Base-by-base conservation (phyloP, 148 eudicot species). In the Heliosperma pusillum region DNA sequence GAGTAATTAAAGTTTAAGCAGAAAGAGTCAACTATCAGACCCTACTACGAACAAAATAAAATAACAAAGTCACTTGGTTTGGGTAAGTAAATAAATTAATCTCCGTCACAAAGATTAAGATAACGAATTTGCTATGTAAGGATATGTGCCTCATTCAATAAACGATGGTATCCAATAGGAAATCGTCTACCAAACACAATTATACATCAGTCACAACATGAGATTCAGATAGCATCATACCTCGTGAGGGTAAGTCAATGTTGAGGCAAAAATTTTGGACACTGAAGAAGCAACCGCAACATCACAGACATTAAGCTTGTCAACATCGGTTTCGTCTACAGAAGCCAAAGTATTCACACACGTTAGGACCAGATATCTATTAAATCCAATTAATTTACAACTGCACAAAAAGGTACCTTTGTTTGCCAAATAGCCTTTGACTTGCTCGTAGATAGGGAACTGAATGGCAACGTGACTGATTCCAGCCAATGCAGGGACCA, bases 211-310 rank as follows among this genome's bases (percentile, higher is more conserved):
- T 10, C 11, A 15, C n/a, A 40, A 59, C 33, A 66, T 16, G 3
- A 30, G 21, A 1, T 42, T 29, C 15, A 25, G 42, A 76, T 21
- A 33, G 45, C 65, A 71, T 15, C 78, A 77, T 88, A 95, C 99
- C 99, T 95, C 99, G 42, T 95, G 99, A 26, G 99, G 99, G 85
- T 95, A 95, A 29, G 99, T 92, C 86, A 95, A 80, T 62, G 99
- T 84, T 6, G 99, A 92, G n/a, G 99, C 99, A 77, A 87, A 85
- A 79, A 95, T 87, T 86, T 95, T 95, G 73, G 99, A 92, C 83
- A 95, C 88, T 29, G 99, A 92, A 9, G 99, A 92, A 70, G 97
- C 99, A 72, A 95, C 79, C 63, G 97, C 97, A 82, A 95, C 97
- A 78, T 95, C 88, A 70, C 80, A 64, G 24, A 96, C 91, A 70